Conservation (phyloP, 331 rosid genomes). For the Telfairia occidentalis region DNA sequence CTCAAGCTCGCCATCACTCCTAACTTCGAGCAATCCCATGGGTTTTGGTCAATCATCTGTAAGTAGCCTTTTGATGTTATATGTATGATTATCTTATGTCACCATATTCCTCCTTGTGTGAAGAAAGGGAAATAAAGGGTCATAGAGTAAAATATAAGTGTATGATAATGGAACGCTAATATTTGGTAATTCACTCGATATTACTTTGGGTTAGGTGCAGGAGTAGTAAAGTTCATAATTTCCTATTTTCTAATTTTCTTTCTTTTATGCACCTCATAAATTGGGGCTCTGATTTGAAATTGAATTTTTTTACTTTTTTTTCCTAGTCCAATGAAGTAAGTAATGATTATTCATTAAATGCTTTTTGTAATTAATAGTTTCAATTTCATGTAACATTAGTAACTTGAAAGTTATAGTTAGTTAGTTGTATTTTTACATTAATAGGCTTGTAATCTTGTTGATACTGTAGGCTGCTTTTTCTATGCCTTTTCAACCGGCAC, state of each 20-base stretch:
- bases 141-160: neutral
- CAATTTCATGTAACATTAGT: neutral
- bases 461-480: conserved; percentile 44
- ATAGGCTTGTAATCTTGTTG: neutral
- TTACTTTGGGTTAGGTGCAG: neutral
- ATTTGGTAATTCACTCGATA: neutral
- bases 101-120: neutral
- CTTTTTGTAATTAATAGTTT: neutral
- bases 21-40: conserved; percentile 34
- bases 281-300: neutral
- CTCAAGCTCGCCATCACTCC: conserved; percentile 39
- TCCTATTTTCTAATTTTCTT: neutral
- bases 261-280: neutral
- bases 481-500: conserved; percentile 42
- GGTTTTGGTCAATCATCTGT: conserved; percentile 59
- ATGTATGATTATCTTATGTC: neutral
- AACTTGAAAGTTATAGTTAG: neutral
- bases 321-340: neutral
- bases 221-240: neutral
- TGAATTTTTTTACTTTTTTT: neutral
- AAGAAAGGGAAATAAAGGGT: neutral
- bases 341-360: neutral
- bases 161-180: neutral
- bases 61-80: conserved; percentile 19
- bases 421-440: neutral